Percentiles rank a stretch among this genome's conserved stretches.
Conservation (phyloP, 2,329 filamentous ascomycete species). For the Grosmannia huntii region DNA sequence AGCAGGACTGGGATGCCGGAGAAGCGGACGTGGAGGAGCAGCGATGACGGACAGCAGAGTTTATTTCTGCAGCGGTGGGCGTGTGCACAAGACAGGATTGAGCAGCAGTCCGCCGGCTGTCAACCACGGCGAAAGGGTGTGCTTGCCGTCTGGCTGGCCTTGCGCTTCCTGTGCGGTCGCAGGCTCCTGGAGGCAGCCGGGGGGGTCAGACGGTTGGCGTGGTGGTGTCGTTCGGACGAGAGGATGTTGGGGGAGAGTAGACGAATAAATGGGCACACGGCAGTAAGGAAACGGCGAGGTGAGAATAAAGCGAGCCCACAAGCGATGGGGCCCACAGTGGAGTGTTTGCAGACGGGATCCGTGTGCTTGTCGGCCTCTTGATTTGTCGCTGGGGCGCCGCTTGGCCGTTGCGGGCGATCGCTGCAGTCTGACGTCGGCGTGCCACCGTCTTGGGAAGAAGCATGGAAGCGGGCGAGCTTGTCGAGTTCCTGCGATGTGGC, state of each 20-base stretch:
- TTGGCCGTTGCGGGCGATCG: not conserved
- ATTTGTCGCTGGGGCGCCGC: not conserved
- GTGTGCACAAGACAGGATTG: too few species aligned
- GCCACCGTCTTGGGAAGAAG: not conserved
- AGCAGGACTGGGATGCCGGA: not conserved
- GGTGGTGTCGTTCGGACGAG: slow-evolving; percentile 1
- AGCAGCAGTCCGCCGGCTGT: not conserved
- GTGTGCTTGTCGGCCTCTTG: not conserved
- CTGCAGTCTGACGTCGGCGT: not conserved
- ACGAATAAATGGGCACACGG: not conserved
- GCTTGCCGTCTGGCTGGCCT: too few species aligned
- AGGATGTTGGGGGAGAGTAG: not conserved
- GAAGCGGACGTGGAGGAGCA: not conserved
- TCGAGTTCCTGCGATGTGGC: not conserved
- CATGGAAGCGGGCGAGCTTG: not conserved
- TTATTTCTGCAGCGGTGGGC: not conserved
- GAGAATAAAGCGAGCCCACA: not conserved
- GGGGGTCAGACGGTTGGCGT: not conserved
- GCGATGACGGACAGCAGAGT: not conserved
- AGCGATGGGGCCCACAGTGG: not conserved
- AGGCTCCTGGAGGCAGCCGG: too few species aligned
- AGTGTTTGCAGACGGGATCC: not conserved
- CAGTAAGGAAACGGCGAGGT: not conserved
- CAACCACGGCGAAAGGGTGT: not conserved
- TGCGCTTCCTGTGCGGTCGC: not conserved